Base-by-base conservation (phyloP, 805 yeast genomes). In the Wickerhamomyces queroliae region DNA sequence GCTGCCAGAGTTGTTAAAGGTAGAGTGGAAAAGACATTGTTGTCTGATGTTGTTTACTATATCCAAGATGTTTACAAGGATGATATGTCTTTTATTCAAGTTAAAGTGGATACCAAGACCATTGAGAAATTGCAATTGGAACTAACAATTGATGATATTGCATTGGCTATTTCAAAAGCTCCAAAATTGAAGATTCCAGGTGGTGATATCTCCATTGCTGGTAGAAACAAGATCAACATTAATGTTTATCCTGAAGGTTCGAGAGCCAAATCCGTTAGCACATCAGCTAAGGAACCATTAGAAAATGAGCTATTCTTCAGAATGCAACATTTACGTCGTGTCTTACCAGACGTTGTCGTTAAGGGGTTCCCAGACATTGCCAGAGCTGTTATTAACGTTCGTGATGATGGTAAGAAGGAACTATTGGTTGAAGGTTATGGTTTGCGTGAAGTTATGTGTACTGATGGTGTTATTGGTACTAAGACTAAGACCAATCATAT, bases 1-100 rank as follows among this genome's bases (percentile, higher is more conserved):
- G 97, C 98, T 22, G 99, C 99, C 0, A 80, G 99, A 63, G 96
- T 95, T 50, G 99, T 93, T 24, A 93, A 93, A 66, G 99, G 99
- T 39, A 77, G 99, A 58, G 77, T 93, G 40, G 99, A 93, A 59
- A 93, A 91, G 67, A 93, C 99, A 0, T 63, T 82, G 39, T 65
- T 93, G 45, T 79, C 81, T 46, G 98, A 95, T 58, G 83, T 93
- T 48, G 88, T 95, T 5, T 85, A 64, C 58, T 89, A 78, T 61
- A 85, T 95, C 50, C 96, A 93, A 62, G 99, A 93, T 65, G 97
- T 91, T 12, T 95, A 90, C 62, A 80, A 78, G 47, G 85, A 85
- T 50, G 75, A 76, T 47, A 69, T 77, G 63, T 87, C 96, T 0
- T 89, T 69, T 59, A 67, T 93, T 35, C 83, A 86, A 44, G 82